Evolutionary conservation across 331 rosid genomes (phyloP).

Genomic region (Phaseolus coccineus): DNA sequence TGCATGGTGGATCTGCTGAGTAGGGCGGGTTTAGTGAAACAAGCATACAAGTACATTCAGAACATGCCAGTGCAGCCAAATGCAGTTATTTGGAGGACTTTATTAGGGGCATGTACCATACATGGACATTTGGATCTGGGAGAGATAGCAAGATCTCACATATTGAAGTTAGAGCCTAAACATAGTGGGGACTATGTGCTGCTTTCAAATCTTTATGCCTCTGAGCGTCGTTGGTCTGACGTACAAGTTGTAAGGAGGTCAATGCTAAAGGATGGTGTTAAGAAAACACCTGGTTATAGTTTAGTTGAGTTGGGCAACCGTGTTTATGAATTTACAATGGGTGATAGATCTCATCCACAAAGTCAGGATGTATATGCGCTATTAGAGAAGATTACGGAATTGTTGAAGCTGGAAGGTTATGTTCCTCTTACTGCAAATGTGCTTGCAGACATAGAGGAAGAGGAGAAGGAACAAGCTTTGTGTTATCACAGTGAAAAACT

Average conservation of each 20-base stretch:
- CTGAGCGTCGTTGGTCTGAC: slow-evolving; percentile 85
- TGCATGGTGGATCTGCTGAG: slow-evolving; percentile 89
- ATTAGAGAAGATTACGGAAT: slow-evolving; percentile 66
- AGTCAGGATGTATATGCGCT: slow-evolving; percentile 67
- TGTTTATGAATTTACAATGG: slow-evolving; percentile 78
- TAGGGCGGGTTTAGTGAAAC: slow-evolving; percentile 81
- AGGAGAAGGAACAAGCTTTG: slow-evolving; percentile 89
- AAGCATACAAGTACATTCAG: slow-evolving; percentile 79
- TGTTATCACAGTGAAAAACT: slow-evolving; percentile 91
- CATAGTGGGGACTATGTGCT: slow-evolving; percentile 94
- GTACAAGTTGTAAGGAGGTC: slow-evolving; percentile 73
- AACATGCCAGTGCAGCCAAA: slow-evolving; percentile 77
- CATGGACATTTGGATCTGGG: slow-evolving; percentile 75
- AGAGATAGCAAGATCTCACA: slow-evolving; percentile 74
- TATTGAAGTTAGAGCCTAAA: slow-evolving; percentile 65
- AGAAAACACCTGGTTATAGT: slow-evolving; percentile 87
- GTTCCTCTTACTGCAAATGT: slow-evolving; percentile 80
- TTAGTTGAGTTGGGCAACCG: slow-evolving; percentile 82
- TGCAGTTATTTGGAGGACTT: slow-evolving; percentile 88
- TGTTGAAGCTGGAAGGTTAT: slow-evolving; percentile 81
- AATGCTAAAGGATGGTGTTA: slow-evolving; percentile 79
- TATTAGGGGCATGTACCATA: slow-evolving; percentile 83
- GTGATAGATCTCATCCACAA: slow-evolving; percentile 72
- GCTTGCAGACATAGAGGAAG: slow-evolving; percentile 92
- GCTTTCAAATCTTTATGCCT: slow-evolving; percentile 91